phyloP scores from a whole-genome alignment of 225 moss, liverwort and hornwort species.

The Anthoceros angustus region DNA sequence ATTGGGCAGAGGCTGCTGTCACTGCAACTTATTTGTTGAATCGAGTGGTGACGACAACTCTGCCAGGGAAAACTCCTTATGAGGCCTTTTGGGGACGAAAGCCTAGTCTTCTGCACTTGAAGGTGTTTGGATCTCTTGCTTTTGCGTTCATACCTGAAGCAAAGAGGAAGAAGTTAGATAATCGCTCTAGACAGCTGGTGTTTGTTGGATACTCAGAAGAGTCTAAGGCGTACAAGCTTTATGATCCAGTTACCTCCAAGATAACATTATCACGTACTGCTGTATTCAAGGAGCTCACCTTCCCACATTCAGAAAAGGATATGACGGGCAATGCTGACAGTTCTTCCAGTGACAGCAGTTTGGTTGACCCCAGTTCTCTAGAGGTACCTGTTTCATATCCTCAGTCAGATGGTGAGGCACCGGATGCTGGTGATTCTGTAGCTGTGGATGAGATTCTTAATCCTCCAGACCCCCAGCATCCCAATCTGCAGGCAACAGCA shows the following conservation, averaged over 20 bases:
- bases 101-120: too few species aligned
- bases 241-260: neutral
- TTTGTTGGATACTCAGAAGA: slow-evolving; percentile 1
- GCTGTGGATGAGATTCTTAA: neutral
- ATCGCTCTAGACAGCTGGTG: neutral
- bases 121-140: too few species aligned
- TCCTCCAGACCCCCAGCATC: neutral
- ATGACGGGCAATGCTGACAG: neutral
- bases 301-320: too few species aligned
- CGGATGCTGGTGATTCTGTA: neutral
- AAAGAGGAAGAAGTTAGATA: too few species aligned
- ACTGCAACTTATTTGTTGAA: neutral
- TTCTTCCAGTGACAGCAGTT: neutral
- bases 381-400: neutral
- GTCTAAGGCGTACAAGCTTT: too few species aligned
- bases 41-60: neutral
- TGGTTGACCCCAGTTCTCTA: neutral
- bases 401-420: neutral
- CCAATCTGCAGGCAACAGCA: too few species aligned
- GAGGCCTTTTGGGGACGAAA: neutral
- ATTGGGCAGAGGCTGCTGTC: neutral
- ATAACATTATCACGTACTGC: neutral
- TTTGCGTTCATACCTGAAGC: too few species aligned
- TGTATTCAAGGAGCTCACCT: neutral
- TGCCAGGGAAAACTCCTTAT: neutral